Conservation (phyloP, 2,329 filamentous ascomycete species). For the Ilyonectria sp. region DNA sequence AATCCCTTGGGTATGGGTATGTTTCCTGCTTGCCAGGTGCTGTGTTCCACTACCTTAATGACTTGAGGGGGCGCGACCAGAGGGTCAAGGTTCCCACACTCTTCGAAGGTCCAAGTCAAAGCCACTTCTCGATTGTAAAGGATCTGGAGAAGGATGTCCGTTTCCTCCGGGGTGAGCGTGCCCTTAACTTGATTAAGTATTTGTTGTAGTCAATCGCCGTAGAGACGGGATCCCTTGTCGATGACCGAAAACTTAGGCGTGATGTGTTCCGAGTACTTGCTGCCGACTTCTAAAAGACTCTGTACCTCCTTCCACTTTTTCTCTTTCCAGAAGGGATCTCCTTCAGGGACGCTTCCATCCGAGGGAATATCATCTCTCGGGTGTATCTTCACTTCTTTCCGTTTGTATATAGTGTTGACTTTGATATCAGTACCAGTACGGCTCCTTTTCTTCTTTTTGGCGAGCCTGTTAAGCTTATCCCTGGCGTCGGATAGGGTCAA, state of each 20-base stretch:
- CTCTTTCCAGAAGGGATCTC: background rate
- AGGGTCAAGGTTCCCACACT: background rate
- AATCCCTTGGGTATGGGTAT: too few relatives aligned
- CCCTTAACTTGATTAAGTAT: background rate
- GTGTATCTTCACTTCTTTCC: background rate
- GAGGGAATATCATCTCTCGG: background rate
- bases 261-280: too few relatives aligned
- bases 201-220: background rate
- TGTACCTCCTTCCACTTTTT: slow-evolving; percentile 10
- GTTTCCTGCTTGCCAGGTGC: slow-evolving; percentile 4
- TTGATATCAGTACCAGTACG: too few relatives aligned
- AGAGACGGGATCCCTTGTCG: too few relatives aligned
- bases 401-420: slow-evolving; percentile 15
- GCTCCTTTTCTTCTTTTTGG: too few relatives aligned
- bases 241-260: too few relatives aligned
- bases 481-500: too few relatives aligned
- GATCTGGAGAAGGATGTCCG: background rate
- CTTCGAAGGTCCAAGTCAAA: background rate
- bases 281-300: too few relatives aligned
- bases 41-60: background rate
- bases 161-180: background rate
- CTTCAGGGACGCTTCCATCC: background rate
- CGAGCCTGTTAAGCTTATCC: too few relatives aligned
- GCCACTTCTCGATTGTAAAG: background rate
- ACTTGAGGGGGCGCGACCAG: background rate